Evolutionary conservation across 805 yeast species (phyloP).

Genomic region (Ogataea ganodermae): DNA sequence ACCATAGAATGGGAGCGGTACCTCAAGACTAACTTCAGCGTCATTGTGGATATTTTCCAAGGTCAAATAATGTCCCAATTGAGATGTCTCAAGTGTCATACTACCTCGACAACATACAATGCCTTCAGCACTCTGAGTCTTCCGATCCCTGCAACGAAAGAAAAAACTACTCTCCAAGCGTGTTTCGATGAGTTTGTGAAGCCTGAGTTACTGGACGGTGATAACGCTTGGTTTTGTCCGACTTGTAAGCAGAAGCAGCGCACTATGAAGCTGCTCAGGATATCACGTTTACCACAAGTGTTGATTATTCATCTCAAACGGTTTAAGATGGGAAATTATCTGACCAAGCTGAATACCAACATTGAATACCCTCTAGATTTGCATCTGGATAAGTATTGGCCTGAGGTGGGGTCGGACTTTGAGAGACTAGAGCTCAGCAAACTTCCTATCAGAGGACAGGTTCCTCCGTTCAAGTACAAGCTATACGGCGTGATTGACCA

Average conservation of each 20-base stretch:
- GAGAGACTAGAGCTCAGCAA: slow-evolving; percentile 49
- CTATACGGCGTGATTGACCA: slow-evolving; percentile 84
- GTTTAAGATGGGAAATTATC: slow-evolving; percentile 57
- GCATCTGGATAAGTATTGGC: slow-evolving; percentile 72
- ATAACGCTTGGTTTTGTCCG: slow-evolving; percentile 86
- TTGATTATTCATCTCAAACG: slow-evolving; percentile 85
- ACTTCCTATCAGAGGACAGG: slow-evolving; percentile 69
- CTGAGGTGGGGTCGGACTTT: slow-evolving; percentile 42
- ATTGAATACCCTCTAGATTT: slow-evolving; percentile 65
- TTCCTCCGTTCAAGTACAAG: slow-evolving; percentile 76
- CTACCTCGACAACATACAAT: slow-evolving; percentile 83
- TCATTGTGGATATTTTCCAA: slow-evolving; percentile 78
- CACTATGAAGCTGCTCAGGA: slow-evolving; percentile 67
- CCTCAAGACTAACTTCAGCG: slow-evolving; percentile 73
- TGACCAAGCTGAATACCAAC: slow-evolving; percentile 62
- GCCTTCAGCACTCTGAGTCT: slow-evolving; percentile 77
- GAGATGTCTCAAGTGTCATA: slow-evolving; percentile 68
- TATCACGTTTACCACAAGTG: slow-evolving; percentile 77
- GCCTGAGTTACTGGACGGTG: slow-evolving; percentile 70
- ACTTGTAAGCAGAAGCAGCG: slow-evolving; percentile 61
- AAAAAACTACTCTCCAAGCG: slow-evolving; percentile 46
- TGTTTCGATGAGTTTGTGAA: slow-evolving; percentile 80
- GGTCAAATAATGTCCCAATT: slow-evolving; percentile 87
- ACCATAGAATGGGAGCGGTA: slow-evolving; percentile 92
- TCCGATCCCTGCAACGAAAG: slow-evolving; percentile 63